Conservation (phyloP, 805 yeast genomes). For the Novakomyces olei region DNA sequence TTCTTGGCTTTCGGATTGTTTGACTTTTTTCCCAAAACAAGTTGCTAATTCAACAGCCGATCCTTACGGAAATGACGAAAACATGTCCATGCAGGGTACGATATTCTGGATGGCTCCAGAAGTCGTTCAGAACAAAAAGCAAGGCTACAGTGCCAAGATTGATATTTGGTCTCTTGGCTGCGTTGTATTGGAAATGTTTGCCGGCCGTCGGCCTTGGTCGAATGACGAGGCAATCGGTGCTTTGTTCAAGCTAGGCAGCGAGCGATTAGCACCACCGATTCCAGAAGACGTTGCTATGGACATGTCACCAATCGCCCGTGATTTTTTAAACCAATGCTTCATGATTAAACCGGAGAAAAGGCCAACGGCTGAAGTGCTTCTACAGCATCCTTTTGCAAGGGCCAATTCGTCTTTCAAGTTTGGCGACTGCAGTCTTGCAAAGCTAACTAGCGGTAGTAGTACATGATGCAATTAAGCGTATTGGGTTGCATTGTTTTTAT, state of each 20-base stretch:
- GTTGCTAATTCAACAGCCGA: slow-evolving; percentile 40
- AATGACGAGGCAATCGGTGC: slow-evolving; percentile 89
- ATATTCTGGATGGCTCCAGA: slow-evolving; percentile 99
- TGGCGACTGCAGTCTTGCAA: too few species aligned
- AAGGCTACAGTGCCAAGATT: slow-evolving; percentile 91
- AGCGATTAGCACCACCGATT: slow-evolving; percentile 72
- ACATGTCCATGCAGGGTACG: slow-evolving; percentile 94
- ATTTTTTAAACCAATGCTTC: slow-evolving; percentile 59
- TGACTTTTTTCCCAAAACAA: too few species aligned
- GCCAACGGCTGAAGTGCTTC: slow-evolving; percentile 60
- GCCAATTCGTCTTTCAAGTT: too few species aligned
- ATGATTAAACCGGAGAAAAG: slow-evolving; percentile 54
- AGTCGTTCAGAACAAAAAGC: slow-evolving; percentile 58
- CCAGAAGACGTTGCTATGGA: slow-evolving; percentile 61
- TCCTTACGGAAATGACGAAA: slow-evolving; percentile 75
- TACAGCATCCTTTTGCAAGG: slow-evolving; percentile 27
- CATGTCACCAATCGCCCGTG: slow-evolving; percentile 42
- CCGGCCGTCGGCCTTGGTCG: slow-evolving; percentile 95
- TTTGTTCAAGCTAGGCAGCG: slow-evolving; percentile 52
- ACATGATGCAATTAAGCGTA: too few species aligned
- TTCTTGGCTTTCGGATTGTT: background rate
- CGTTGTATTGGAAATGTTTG: slow-evolving; percentile 91
- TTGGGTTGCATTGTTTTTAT: too few species aligned
- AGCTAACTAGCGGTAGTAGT: too few species aligned
- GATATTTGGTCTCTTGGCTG: slow-evolving; percentile 98